Conservation (phyloP, 805 yeast genomes). For the Cyberlindnera mycetangii region DNA sequence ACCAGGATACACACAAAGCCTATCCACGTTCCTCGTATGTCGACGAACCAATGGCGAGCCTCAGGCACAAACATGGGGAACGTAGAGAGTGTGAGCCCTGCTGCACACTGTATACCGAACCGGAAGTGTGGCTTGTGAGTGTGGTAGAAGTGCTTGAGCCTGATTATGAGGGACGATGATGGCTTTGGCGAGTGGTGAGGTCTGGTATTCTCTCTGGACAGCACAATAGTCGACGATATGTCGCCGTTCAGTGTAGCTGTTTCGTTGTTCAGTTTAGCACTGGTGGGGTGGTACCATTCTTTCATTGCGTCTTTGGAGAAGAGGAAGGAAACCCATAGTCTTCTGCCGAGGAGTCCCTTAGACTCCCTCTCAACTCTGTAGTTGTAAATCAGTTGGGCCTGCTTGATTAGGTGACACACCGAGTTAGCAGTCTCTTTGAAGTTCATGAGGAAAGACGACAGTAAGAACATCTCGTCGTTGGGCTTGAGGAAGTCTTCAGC, state of each 20-base stretch:
- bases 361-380: constrained; percentile 31
- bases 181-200: neutral
- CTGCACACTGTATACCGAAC: constrained; percentile 44
- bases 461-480: constrained; percentile 46
- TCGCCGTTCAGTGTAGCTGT: constrained; percentile 35
- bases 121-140: constrained; percentile 35
- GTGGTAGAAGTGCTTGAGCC: constrained; percentile 9
- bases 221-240: constrained; percentile 7
- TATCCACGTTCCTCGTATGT: constrained; percentile 48
- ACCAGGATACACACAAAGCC: constrained; percentile 51
- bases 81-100: constrained; percentile 44
- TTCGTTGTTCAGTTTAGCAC: constrained; percentile 25
- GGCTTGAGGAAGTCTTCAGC: constrained; percentile 37
- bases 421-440: constrained; percentile 38
- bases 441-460: constrained; percentile 49
- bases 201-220: neutral
- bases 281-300: constrained; percentile 35
- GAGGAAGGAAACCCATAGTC: constrained; percentile 43
- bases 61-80: constrained; percentile 50
- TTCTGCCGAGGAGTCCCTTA: constrained; percentile 36
- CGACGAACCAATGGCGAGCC: constrained; percentile 46
- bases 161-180: neutral
- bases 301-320: constrained; percentile 33
- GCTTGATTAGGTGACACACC: constrained; percentile 32
- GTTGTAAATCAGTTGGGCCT: constrained; percentile 30